Percentiles rank a stretch among this genome's conserved stretches.
phyloP scores from a whole-genome alignment of 768 basidiomycete species.

The Termitomyces sp. region DNA sequence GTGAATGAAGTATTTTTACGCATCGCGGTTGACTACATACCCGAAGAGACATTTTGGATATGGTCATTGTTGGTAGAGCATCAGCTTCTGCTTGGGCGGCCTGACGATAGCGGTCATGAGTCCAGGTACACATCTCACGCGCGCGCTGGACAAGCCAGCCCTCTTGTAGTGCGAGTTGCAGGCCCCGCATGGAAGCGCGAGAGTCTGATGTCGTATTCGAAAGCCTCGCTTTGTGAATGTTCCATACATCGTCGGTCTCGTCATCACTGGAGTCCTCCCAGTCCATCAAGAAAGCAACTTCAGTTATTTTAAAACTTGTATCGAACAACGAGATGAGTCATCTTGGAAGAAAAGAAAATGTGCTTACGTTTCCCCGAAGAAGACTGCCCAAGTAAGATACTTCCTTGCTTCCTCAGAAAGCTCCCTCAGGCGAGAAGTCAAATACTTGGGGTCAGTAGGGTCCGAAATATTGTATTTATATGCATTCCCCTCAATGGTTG shows the following conservation, averaged over 20 bases:
- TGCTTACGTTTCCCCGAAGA: conserved; percentile 66
- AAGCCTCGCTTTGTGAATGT: conserved; percentile 44
- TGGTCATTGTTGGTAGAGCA: conserved; percentile 37
- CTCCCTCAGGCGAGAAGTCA: conserved; percentile 52
- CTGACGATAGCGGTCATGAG: conserved; percentile 71
- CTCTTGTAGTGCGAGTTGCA: conserved; percentile 61
- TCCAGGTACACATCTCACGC: conserved; percentile 71
- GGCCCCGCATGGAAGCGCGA: conserved; percentile 59
- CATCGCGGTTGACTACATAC: conserved; percentile 25
- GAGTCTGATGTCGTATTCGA: conserved; percentile 30
- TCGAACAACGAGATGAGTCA: not conserved
- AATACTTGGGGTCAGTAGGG: conserved; percentile 57
- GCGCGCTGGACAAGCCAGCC: conserved; percentile 72
- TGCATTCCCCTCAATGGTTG: conserved; percentile 48
- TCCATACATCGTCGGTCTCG: conserved; percentile 45
- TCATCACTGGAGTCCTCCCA: conserved; percentile 61
- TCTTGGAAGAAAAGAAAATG: not conserved
- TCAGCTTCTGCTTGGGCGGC: conserved; percentile 60
- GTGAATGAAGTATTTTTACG: not conserved
- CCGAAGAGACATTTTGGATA: conserved; percentile 66
- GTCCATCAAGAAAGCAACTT: conserved; percentile 69
- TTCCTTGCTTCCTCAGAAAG: conserved; percentile 60
- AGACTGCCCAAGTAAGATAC: conserved; percentile 65
- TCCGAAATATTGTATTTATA: conserved; percentile 48
- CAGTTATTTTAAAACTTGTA: conserved; percentile 63